phyloP scores from a whole-genome alignment of 139 green algal species.

The Nannochloris sp. region DNA sequence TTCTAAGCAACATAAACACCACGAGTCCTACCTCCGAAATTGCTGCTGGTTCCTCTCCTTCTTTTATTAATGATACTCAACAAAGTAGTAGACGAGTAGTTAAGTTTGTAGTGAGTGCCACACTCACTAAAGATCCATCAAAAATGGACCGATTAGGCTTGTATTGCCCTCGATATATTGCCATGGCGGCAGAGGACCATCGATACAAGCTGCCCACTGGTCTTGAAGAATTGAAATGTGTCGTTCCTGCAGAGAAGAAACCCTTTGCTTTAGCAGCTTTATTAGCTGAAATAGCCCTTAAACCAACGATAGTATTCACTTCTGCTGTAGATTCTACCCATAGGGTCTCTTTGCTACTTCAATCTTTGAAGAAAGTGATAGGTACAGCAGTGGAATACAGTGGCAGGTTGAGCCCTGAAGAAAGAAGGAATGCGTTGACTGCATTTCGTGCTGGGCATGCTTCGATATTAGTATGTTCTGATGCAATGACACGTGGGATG shows the following conservation, averaged over 20 bases:
- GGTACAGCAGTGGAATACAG: constrained; percentile 44
- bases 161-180: constrained; percentile 68
- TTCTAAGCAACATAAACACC: constrained; percentile 45
- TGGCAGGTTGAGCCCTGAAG: constrained; percentile 14
- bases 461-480: constrained; percentile 72
- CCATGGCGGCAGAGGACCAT: constrained; percentile 19
- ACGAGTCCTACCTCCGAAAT: too few relatives aligned
- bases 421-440: constrained; percentile 7
- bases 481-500: constrained; percentile 85
- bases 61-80: too few relatives aligned
- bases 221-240: constrained; percentile 69
- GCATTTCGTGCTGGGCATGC: neutral
- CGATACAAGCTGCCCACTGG: constrained; percentile 59
- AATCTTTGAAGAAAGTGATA: neutral
- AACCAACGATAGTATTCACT: constrained; percentile 71
- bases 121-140: constrained; percentile 81
- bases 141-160: constrained; percentile 73
- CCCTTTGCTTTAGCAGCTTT: constrained; percentile 60
- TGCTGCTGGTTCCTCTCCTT: neutral
- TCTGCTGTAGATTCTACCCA: constrained; percentile 74
- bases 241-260: constrained; percentile 59
- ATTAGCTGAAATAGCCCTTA: constrained; percentile 36
- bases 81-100: constrained; percentile 34
- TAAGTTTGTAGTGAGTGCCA: constrained; percentile 86
- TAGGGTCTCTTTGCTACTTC: constrained; percentile 27